Base-by-base conservation (phyloP, 371 early-diverging fungal species). In the Saksenaea oblongispora region DNA sequence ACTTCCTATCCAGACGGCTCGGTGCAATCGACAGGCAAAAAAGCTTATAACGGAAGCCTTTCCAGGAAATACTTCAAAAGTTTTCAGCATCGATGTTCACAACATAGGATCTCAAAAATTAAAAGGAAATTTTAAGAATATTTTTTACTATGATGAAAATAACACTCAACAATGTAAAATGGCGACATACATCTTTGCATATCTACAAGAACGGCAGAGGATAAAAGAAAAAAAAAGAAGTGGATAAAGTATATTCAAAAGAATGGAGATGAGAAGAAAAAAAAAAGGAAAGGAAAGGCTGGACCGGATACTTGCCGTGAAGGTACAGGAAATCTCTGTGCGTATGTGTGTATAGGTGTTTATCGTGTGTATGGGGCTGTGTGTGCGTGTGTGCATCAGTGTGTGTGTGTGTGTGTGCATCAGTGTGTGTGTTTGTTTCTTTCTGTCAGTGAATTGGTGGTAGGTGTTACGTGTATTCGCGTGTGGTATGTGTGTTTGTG, bases 201-300 rank as follows among this genome's bases (percentile, higher is more conserved):
- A 47, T 47, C 51, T 47, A 47, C 51, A 47, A 47, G 51, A 41
- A 47, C 51, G 51, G 51, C 51, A 47, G 51, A 47, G 51, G 51
- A n/a, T 47, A 47, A 22, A 47, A 9, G 14, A 17, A 17, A 41
- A n/a, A 41, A 22, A 47, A 22, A 22, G 24, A 31, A 7, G 2
- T 31, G 7, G n/a, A 47, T 24, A 47, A 22, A n/a, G 8, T 47
- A 22, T 22, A 41, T 47, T 22, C 10, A 47, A 47, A 47, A 47
- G 51, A 47, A 47, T 47, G 51, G 51, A 47, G 51, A 44, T 44
- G 51, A 47, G 22, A 22, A 2, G 31, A 31, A 7, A 7, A 31
- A 2, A 3, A 22, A 47, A 47, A 47, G 51, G 51, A 47, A 47
- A 47, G 51, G 51, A 47, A 47, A 47, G 51, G 51, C 22, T 7